phyloP scores from a whole-genome alignment of 257 asterid genomes.

The Gynochthodes officinalis region DNA sequence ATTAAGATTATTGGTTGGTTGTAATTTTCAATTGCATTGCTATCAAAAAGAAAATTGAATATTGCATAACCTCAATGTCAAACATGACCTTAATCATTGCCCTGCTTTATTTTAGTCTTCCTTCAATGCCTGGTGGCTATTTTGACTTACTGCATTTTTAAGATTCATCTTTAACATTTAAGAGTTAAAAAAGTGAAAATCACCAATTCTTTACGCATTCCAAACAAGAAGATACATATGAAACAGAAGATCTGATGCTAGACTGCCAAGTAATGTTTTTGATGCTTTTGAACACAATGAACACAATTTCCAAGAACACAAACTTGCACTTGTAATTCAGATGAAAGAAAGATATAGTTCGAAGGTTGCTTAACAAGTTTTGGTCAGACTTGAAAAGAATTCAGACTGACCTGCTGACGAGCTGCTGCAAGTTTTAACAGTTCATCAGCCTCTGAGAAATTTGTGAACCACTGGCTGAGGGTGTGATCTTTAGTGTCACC shows the following conservation, averaged over 20 bases:
- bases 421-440: constrained; percentile 89
- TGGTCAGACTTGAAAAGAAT: constrained; percentile 1
- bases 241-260: background rate
- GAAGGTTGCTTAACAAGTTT: background rate
- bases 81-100: background rate
- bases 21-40: background rate
- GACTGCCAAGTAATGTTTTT: background rate
- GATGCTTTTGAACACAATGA: background rate
- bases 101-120: constrained; percentile 1
- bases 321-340: background rate
- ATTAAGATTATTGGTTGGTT: background rate
- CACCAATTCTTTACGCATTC: background rate
- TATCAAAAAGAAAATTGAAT: background rate
- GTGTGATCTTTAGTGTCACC: constrained; percentile 79
- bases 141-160: background rate
- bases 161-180: background rate
- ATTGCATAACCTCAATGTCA: background rate
- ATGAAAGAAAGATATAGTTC: background rate
- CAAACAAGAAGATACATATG: background rate
- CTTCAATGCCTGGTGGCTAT: background rate
- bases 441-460: constrained; percentile 91
- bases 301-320: background rate
- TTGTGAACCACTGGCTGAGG: constrained; percentile 73
- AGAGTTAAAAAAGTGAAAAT: background rate
- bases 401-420: constrained; percentile 73